Evolutionary conservation across 2,329 filamentous ascomycete genomes (phyloP).

Genomic region (Fusarium abutilonis): DNA sequence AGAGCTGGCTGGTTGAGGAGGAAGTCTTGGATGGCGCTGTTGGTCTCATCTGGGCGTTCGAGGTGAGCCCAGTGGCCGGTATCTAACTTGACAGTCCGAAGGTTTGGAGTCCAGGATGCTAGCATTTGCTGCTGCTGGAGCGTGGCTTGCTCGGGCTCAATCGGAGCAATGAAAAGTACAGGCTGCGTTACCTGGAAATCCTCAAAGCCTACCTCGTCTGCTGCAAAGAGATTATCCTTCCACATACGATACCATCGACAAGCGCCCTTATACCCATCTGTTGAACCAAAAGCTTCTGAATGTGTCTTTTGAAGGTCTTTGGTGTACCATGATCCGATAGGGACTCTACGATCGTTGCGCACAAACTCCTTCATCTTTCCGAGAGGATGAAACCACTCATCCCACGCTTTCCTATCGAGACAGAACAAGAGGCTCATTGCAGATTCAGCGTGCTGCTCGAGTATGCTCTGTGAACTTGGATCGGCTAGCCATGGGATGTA

Average conservation of each 20-base stretch:
- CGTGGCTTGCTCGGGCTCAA: constrained; percentile 19
- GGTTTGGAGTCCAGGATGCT: constrained; percentile 42
- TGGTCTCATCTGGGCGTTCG: constrained; percentile 43
- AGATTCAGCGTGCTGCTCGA: constrained; percentile 42
- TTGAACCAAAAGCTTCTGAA: constrained; percentile 33
- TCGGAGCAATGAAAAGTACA: constrained; percentile 40
- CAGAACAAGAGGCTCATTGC: constrained; percentile 48
- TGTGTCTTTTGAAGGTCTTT: constrained; percentile 39
- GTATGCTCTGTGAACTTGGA: constrained; percentile 12
- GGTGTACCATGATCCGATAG: constrained; percentile 44
- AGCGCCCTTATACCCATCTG: constrained; percentile 46
- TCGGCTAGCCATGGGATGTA: constrained; percentile 47
- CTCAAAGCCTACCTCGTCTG: constrained; percentile 42
- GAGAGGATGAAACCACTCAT: constrained; percentile 44
- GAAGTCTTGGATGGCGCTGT: constrained; percentile 40
- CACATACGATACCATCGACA: constrained; percentile 49
- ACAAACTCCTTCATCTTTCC: constrained; percentile 46
- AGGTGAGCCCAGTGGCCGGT: constrained; percentile 51
- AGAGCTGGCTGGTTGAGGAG: constrained; percentile 20
- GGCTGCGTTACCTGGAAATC: constrained; percentile 32
- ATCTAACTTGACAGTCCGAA: constrained; percentile 51
- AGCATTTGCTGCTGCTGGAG: constrained; percentile 45
- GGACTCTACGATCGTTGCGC: constrained; percentile 29
- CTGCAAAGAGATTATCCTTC: constrained; percentile 42
- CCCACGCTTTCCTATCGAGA: constrained; percentile 39